These are phyloP conservation scores for Wickerhamiella occidentalis DNA, from an alignment of 805 yeast species.

Conservation along the genomic window DNA sequence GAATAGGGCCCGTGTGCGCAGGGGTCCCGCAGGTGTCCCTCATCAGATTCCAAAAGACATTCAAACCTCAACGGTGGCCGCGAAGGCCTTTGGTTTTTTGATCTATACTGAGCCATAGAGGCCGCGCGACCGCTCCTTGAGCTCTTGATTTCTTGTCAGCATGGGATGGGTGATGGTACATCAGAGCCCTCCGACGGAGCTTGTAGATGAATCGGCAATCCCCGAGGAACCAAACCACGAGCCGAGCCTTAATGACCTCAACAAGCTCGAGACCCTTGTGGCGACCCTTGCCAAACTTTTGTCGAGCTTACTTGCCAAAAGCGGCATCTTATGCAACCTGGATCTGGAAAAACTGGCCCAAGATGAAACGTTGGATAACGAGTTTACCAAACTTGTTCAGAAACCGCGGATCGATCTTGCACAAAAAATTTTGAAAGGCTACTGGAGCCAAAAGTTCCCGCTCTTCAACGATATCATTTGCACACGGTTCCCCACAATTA, in stretches of 20 bases:
- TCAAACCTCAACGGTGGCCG: too few relatives aligned
- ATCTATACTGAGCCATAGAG: too few relatives aligned
- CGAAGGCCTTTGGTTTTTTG: too few relatives aligned
- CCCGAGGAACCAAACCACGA: slow-evolving; percentile 1
- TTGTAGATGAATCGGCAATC: neutral
- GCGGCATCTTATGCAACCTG: neutral
- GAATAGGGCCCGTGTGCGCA: too few relatives aligned
- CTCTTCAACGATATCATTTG: slow-evolving; percentile 1
- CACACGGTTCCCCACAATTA: slow-evolving; percentile 6
- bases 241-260: slow-evolving; percentile 4
- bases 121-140: too few relatives aligned
- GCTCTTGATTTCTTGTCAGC: neutral
- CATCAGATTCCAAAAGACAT: too few relatives aligned
- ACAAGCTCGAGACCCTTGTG: slow-evolving; percentile 2
- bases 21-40: too few relatives aligned
- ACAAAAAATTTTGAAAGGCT: slow-evolving; percentile 7
- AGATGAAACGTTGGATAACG: neutral
- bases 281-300: slow-evolving; percentile 1
- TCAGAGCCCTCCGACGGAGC: slow-evolving; percentile 1
- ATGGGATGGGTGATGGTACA: slow-evolving; percentile 11
- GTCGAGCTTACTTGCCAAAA: slow-evolving; percentile 1
- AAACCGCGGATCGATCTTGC: slow-evolving; percentile 9
- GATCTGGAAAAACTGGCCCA: neutral
- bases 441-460: slow-evolving; percentile 4
- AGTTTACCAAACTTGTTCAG: neutral